Conservation (phyloP, 441 rosid genomes). For the Mallotus japonicus region DNA sequence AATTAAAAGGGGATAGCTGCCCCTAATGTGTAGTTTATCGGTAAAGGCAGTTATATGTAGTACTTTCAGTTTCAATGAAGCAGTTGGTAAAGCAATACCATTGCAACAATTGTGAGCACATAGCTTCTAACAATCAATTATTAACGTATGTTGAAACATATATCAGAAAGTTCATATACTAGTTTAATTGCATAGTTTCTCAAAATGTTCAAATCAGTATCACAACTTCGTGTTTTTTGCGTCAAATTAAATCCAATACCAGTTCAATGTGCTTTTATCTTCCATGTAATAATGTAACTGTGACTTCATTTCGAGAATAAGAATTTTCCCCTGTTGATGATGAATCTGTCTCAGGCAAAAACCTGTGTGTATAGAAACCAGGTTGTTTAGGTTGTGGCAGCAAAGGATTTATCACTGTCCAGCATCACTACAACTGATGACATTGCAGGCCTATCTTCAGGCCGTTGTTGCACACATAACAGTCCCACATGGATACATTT, state of each 20-base stretch:
- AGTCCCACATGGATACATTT: constrained; percentile 48
- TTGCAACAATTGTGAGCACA: too few relatives aligned
- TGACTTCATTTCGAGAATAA: constrained; percentile 12
- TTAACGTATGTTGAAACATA: too few relatives aligned
- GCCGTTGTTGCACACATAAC: constrained; percentile 43
- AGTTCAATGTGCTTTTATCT: constrained; percentile 6
- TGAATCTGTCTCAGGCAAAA: background rate
- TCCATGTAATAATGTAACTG: constrained; percentile 9
- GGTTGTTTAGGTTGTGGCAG: constrained; percentile 33
- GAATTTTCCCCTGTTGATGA: constrained; percentile 2
- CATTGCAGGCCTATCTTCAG: constrained; percentile 53
- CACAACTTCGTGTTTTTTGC: too few relatives aligned
- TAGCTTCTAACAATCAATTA: too few relatives aligned
- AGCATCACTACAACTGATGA: constrained; percentile 39
- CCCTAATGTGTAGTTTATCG: too few relatives aligned
- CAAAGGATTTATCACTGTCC: constrained; percentile 31
- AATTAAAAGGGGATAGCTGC: too few relatives aligned
- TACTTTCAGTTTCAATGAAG: too few relatives aligned
- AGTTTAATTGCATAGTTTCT: background rate
- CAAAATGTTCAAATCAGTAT: too few relatives aligned
- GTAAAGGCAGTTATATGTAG: too few relatives aligned
- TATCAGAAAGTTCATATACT: too few relatives aligned
- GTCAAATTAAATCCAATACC: background rate
- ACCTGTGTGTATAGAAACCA: constrained; percentile 27
- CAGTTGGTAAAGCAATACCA: too few relatives aligned